phyloP scores from a whole-genome alignment of 164 flowering plant species.

The Nymphaea thermarum region DNA sequence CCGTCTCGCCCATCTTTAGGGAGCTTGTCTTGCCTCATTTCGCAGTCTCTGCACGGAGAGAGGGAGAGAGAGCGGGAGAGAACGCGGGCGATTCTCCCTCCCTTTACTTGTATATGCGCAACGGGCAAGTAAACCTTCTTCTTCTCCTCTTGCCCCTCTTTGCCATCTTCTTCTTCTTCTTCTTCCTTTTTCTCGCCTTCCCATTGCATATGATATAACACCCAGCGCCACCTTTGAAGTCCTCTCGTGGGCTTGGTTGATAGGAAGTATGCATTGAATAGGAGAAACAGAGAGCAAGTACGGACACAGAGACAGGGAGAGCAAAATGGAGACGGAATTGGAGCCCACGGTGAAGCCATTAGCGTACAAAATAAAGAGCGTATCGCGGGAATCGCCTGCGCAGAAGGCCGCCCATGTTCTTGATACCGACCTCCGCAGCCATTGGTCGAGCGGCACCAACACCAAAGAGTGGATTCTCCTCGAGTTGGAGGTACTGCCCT shows the following conservation, averaged over 20 bases:
- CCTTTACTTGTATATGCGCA: too few species aligned
- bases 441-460: constrained; percentile 91
- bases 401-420: constrained; percentile 73
- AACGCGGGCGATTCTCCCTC: too few species aligned
- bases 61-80: too few species aligned
- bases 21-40: too few species aligned
- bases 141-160: too few species aligned
- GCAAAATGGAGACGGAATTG: constrained; percentile 63
- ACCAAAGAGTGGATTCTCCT: constrained; percentile 93
- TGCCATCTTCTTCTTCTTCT: too few species aligned
- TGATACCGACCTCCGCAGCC: constrained; percentile 80
- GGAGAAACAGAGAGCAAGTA: not conserved
- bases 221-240: too few species aligned
- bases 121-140: too few species aligned
- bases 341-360: constrained; percentile 75
- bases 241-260: not conserved
- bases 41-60: too few species aligned
- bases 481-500: constrained; percentile 54
- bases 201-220: too few species aligned
- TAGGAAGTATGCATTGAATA: not conserved
- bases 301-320: not conserved
- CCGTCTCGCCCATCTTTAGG: too few species aligned
- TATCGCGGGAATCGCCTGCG: constrained; percentile 71
- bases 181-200: too few species aligned
- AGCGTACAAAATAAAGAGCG: constrained; percentile 62